phyloP scores from a whole-genome alignment of 2,329 filamentous ascomycete species.

The Triangularia verruculosa region DNA sequence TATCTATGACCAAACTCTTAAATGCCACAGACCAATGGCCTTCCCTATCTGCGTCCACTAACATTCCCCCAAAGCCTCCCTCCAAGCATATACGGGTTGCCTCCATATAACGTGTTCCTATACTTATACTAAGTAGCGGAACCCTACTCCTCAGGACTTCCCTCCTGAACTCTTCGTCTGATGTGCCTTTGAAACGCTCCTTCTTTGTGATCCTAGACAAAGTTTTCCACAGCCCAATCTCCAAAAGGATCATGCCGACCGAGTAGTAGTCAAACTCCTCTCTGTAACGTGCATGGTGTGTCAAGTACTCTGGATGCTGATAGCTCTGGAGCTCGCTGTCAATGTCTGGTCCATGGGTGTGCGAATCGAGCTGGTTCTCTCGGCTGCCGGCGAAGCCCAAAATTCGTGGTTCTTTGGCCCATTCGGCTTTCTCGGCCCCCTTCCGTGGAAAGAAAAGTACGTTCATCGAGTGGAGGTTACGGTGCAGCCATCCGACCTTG shows the following conservation, averaged over 20 bases:
- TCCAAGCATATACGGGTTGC: conserved; percentile 1
- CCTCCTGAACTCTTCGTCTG: conserved; percentile 2
- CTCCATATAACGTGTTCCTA: conserved; percentile 1
- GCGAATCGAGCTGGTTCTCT: background rate
- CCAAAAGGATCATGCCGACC: background rate
- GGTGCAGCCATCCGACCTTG: background rate
- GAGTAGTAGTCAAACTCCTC: background rate
- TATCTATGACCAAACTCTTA: background rate
- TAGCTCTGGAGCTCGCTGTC: background rate
- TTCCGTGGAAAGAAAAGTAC: background rate
- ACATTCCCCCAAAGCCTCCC: background rate
- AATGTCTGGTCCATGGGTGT: background rate
- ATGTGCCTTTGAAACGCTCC: background rate
- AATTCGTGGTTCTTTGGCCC: background rate
- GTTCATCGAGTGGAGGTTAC: background rate
- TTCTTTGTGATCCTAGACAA: background rate
- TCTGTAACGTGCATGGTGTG: background rate
- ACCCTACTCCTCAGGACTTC: background rate
- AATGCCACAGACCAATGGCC: background rate
- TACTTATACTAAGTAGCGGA: background rate
- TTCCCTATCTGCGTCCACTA: background rate
- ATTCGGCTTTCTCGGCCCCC: background rate
- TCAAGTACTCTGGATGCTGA: background rate
- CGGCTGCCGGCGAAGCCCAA: background rate
- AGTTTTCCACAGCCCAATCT: background rate